These are phyloP conservation scores for Nigrospora sphaerica DNA, from an alignment of 2,329 filamentous ascomycete species.

Conservation along the genomic window DNA sequence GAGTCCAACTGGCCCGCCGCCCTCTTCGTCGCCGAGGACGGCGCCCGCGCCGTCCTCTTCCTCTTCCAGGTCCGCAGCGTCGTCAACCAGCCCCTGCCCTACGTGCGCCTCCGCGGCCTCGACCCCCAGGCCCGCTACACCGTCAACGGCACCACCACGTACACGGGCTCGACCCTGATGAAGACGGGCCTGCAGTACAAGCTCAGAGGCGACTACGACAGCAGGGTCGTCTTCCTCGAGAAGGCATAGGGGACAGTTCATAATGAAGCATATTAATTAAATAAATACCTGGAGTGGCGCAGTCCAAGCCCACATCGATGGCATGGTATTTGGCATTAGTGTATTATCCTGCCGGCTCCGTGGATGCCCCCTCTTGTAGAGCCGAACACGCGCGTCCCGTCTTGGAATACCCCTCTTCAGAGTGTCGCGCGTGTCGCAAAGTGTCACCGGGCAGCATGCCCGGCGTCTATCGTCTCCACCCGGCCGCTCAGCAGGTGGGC, in stretches of 20 bases:
- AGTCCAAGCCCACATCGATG: too few relatives aligned
- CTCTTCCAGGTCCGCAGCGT: constrained; percentile 50
- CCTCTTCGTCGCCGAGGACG: constrained; percentile 49
- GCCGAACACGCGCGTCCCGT: too few relatives aligned
- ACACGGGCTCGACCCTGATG: constrained; percentile 55
- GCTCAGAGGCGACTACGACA: constrained; percentile 48
- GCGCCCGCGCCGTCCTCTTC: constrained; percentile 44
- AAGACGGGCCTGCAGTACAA: constrained; percentile 50
- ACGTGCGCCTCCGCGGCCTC: constrained; percentile 48
- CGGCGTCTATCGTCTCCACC: too few relatives aligned
- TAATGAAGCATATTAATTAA: too few relatives aligned
- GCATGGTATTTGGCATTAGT: too few relatives aligned
- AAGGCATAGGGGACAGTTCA: constrained; percentile 24
- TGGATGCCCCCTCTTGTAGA: too few relatives aligned
- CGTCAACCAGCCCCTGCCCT: constrained; percentile 45
- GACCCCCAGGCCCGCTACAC: constrained; percentile 47
- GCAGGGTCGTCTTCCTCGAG: constrained; percentile 47
- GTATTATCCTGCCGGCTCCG: too few relatives aligned
- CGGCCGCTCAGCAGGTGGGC: too few relatives aligned
- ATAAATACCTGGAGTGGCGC: too few relatives aligned
- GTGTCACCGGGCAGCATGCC: too few relatives aligned
- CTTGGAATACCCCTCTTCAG: too few relatives aligned
- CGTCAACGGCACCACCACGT: constrained; percentile 34
- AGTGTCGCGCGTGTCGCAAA: too few relatives aligned
- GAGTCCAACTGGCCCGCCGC: constrained; percentile 56